Conservation (phyloP, 2,329 filamentous ascomycete species). For the Amphichorda felina region DNA sequence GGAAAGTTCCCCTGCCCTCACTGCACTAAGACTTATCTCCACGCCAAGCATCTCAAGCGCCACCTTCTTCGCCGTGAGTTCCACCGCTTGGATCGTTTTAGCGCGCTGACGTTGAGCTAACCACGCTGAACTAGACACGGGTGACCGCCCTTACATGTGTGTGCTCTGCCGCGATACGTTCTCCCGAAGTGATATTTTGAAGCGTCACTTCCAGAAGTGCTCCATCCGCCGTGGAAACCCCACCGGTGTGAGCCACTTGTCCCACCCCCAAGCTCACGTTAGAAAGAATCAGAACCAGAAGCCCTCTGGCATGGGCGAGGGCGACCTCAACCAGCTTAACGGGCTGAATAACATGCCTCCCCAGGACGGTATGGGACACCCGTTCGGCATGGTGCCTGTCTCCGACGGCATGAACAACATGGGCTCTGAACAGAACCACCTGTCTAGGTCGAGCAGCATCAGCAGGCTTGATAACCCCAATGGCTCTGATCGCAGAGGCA, state of each 20-base stretch:
- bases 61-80: slow-evolving; percentile 91
- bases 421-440: slow-evolving; percentile 47
- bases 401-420: slow-evolving; percentile 48
- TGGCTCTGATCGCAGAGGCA: slow-evolving; percentile 45
- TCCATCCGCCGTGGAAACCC: slow-evolving; percentile 93
- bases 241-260: slow-evolving; percentile 86
- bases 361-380: slow-evolving; percentile 43
- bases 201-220: slow-evolving; percentile 99
- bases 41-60: slow-evolving; percentile 94
- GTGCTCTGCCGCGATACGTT: slow-evolving; percentile 97
- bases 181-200: slow-evolving; percentile 93
- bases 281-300: slow-evolving; percentile 61
- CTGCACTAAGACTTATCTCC: slow-evolving; percentile 95
- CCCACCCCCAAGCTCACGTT: slow-evolving; percentile 80
- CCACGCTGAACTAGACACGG: slow-evolving; percentile 58
- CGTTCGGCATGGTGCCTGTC: slow-evolving; percentile 44
- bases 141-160: slow-evolving; percentile 96
- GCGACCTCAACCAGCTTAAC: slow-evolving; percentile 47
- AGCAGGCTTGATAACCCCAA: slow-evolving; percentile 43
- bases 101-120: not conserved
- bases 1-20: slow-evolving; percentile 97
- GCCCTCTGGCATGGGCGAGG: slow-evolving; percentile 37
- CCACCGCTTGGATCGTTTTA: not conserved
- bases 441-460: slow-evolving; percentile 50
- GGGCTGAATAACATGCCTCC: slow-evolving; percentile 44